Base-by-base conservation (phyloP, 805 yeast species). In the Saturnispora zaruensis region DNA sequence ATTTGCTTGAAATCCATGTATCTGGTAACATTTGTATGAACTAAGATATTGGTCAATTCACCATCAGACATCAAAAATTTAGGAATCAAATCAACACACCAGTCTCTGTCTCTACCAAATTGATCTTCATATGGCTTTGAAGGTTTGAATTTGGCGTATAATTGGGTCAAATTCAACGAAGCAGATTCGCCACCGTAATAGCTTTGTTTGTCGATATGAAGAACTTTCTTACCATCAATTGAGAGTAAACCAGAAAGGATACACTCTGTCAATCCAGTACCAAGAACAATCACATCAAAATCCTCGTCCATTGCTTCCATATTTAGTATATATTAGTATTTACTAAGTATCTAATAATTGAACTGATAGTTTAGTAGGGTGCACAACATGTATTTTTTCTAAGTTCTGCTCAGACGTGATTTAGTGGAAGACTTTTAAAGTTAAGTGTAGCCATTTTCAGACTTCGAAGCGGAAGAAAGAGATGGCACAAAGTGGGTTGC, bases 21-120 rank as follows among this genome's bases (percentile, higher is more conserved):
- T 57, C 96, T 76, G 25, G 98, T 91, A 51, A 93, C 99, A 60
- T 91, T 91, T 23, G 99, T 93, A 66, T 91, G 96, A 33, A 87
- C 89, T 58, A 93, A 77, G 58, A 93, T 93, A 66, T 91, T 91
- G 55, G 97, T 93, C 67, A 93, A 78, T 66, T 91, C 99, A 40
- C 99, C 99, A 64, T 89, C 87, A 49, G 97, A 90, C 99, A 93
- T 93, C 59, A 93, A 73, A 59, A 93, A 90, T 70, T 93, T 93
- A 41, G 99, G 99, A 62, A 93, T 88, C 69, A 93, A 76, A 66
- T 93, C 99, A 47, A 93, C 93, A 69, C 95, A 89, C 97, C 98
- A 93, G 67, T 93, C 98, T 56, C 98, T 79, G 63, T 88, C 96
- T 62, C 95, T 81, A 46, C 99, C 98, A 55, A 82, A 77, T 55